A percentile compares a stretch with the other conserved stretches of the same genome.
Conservation (phyloP, 345 rosid genomes). For the Balakata baccata region DNA sequence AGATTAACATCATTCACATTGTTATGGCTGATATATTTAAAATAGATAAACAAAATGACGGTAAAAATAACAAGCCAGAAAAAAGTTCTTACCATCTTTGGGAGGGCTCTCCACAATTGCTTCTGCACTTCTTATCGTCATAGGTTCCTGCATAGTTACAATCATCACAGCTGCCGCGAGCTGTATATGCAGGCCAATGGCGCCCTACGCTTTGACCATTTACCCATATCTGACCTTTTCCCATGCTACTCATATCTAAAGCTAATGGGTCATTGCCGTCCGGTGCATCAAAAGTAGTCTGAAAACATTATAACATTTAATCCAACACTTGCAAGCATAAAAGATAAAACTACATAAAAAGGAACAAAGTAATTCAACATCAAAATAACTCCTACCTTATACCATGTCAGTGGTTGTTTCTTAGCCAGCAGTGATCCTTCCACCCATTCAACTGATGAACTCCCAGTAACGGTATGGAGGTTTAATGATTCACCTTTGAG, state of each 20-base stretch:
- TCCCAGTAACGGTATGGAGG: slow-evolving; percentile 27
- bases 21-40: neutral
- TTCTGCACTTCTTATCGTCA: slow-evolving; percentile 25
- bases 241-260: slow-evolving; percentile 57
- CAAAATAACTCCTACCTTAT: slow-evolving; percentile 22
- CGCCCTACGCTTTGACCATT: slow-evolving; percentile 88
- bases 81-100: slow-evolving; percentile 23
- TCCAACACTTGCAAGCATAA: neutral
- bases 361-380: neutral
- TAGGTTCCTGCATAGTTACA: slow-evolving; percentile 30
- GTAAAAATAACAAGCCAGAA: neutral
- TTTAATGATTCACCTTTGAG: slow-evolving; percentile 29
- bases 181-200: slow-evolving; percentile 37
- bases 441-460: slow-evolving; percentile 33
- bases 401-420: slow-evolving; percentile 33
- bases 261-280: slow-evolving; percentile 70
- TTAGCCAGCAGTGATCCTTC: slow-evolving; percentile 19
- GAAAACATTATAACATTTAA: slow-evolving; percentile 7
- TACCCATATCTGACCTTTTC: slow-evolving; percentile 69
- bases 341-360: neutral
- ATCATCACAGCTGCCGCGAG: slow-evolving; percentile 20
- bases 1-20: neutral
- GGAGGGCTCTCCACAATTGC: slow-evolving; percentile 23
- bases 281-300: slow-evolving; percentile 69
- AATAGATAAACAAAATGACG: neutral